Conservation (phyloP, 495 filamentous ascomycete genomes). For the Daldinia childiae region DNA sequence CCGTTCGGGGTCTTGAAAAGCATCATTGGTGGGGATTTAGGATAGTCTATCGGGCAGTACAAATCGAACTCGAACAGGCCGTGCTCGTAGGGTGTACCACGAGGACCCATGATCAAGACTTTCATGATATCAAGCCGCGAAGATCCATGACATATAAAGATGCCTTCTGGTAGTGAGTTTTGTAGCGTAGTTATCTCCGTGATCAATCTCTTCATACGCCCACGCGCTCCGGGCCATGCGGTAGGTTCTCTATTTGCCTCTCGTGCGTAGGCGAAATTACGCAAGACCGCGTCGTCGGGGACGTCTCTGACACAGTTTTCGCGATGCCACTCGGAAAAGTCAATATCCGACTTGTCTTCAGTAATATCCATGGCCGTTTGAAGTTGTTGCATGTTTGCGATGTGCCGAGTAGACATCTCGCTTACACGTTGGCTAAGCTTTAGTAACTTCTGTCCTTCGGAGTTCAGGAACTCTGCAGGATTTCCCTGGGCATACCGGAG, state of each 20-base stretch:
- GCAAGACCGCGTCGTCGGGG: constrained; percentile 50
- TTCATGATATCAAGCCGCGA: constrained; percentile 66
- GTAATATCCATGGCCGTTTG: constrained; percentile 20
- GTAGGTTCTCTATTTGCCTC: constrained; percentile 5
- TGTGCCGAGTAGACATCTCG: constrained; percentile 3
- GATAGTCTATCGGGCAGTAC: constrained; percentile 58
- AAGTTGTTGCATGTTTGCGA: constrained; percentile 2
- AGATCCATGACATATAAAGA: constrained; percentile 65
- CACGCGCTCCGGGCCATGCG: not conserved
- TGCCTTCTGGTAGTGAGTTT: constrained; percentile 64
- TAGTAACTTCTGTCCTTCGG: constrained; percentile 20
- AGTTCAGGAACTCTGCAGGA: constrained; percentile 19
- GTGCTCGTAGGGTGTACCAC: constrained; percentile 67
- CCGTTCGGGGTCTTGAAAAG: constrained; percentile 61
- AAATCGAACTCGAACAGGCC: constrained; percentile 72
- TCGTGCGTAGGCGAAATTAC: constrained; percentile 28
- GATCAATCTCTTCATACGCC: constrained; percentile 62
- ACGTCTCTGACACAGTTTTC: constrained; percentile 51
- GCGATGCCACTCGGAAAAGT: constrained; percentile 48
- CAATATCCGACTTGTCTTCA: not conserved
- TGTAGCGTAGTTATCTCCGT: constrained; percentile 62
- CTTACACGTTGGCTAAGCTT: constrained; percentile 28
- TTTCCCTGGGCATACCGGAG: constrained; percentile 22
- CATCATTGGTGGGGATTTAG: constrained; percentile 59
- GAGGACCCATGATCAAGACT: constrained; percentile 65